Conservation (phyloP, 108 stramenopile species). For the Pseudonitzschia pungens region DNA sequence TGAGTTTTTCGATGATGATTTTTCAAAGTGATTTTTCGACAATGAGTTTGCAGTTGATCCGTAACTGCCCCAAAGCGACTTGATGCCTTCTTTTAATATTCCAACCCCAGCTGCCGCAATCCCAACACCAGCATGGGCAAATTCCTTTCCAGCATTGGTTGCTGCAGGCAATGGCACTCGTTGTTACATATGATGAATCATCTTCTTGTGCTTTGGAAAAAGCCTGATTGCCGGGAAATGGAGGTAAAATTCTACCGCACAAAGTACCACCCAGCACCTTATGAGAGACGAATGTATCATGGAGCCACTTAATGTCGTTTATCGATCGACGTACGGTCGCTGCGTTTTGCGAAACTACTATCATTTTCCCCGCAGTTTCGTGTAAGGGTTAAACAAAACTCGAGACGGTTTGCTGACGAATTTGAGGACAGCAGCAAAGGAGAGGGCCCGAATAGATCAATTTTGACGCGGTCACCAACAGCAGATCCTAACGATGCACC, state of each 20-base stretch:
- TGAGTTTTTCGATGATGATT: not conserved
- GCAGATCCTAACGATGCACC: not conserved
- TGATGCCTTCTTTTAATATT: conserved; percentile 60
- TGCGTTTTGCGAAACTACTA: not conserved
- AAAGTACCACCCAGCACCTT: conserved; percentile 77
- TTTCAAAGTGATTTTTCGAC: not conserved
- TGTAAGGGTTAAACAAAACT: conserved; percentile 52
- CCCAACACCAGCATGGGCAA: conserved; percentile 22
- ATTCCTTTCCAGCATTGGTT: conserved; percentile 47
- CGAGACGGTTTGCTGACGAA: conserved; percentile 27
- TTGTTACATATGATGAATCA: conserved; percentile 30
- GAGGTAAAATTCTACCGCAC: conserved; percentile 83
- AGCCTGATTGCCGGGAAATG: conserved; percentile 46
- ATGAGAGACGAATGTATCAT: conserved; percentile 73
- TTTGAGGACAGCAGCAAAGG: conserved; percentile 16
- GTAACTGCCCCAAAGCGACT: conserved; percentile 64
- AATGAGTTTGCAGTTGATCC: conserved; percentile 9
- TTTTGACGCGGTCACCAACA: conserved; percentile 24
- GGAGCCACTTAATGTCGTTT: conserved; percentile 80
- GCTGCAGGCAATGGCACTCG: conserved; percentile 44
- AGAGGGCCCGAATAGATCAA: conserved; percentile 40
- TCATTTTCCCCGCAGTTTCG: conserved; percentile 19
- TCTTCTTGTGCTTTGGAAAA: conserved; percentile 10
- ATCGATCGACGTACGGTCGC: conserved; percentile 74
- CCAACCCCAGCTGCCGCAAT: conserved; percentile 61